Evolutionary conservation across 495 filamentous ascomycete species (phyloP), one percentile per base, ranked within the genome.

Genomic region (Hapsidospora chrysogenum): DNA sequence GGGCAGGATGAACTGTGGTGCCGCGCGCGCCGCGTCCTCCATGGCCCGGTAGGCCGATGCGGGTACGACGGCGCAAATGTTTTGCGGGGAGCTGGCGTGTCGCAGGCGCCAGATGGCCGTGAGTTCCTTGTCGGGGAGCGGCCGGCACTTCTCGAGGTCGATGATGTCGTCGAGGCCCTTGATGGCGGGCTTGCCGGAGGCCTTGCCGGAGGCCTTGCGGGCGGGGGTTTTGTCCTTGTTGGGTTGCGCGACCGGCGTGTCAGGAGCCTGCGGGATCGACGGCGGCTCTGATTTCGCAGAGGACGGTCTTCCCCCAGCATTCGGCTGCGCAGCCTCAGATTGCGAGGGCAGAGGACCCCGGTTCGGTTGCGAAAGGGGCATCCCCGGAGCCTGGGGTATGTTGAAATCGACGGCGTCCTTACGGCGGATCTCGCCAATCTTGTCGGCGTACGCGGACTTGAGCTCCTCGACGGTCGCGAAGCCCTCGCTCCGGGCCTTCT

Each of bases 1-100:
- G 0, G 89, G 89, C 0, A 96, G 71, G 38, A 96, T 75, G 62
- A 96, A 97, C 43, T 82, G 76, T 8, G 92, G 89, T 58, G 83
- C 70, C 17, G 63, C 56, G 35, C 71, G 70, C 9, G 84, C 89
- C 2, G 73, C 70, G 1, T 55, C 39, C 28, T 71, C 68, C 41
- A 96, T 80, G 19, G 63, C 58, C 20, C 51, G 34, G 64, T 81
- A 96, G 7, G 76, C 85, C 2, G 65, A 52, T 0, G 74, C 44
- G 0, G 84, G 82, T 40, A 97, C 76, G 15, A 70, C 66, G 16
- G 86, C 89, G 60, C 79, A 86, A 4, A 97, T 74, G 18, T 81
- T 80, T 42, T 68, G 56, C 0, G 74, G 51, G 38, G 74, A 69
- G 2, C 61, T 50, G 21, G 81, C 73, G 58, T 94, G 84, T 14